Evolutionary conservation across 2,329 filamentous ascomycete species (phyloP), one percentile per base, ranked within the genome.

Genomic region (Lecanicillium sp.): DNA sequence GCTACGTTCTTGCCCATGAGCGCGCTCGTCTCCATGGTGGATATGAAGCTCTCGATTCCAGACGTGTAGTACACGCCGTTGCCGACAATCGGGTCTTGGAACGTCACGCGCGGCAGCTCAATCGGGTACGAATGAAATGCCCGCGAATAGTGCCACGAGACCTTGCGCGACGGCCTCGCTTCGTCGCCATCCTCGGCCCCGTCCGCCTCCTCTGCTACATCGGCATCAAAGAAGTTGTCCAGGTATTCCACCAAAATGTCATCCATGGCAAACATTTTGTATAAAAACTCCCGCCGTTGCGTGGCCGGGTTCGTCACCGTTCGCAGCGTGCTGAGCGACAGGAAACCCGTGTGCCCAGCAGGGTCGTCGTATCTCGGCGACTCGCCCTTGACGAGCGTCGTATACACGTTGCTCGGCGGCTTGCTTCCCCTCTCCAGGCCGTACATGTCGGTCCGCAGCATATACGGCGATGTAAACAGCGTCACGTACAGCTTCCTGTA

Each of bases 21-120:
- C 2, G 87, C 84, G 57, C 81, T 95, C 6, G 92, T 96, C 68
- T 98, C 92, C 92, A 98, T 97, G 0, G 88, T 95, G 9, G 84
- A 92, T 49, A 97, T 94, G 57, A 98, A 96, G 49, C 83, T 83
- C 63, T 97, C 90, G 31, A 97, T 94, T 3, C 77, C 79, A 10
- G 77, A 79, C 0, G 79, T 83, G 55, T 84, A 84, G 60, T 79
- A 92, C 12, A 90, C 52, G 0, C 77, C 76, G 6, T 72, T 60
- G 5, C 77, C 79, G 3, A 96, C 57, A 45, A 81, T 66, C 3
- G 82, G 76, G 44, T 92, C 83, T 49, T 96, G 87, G 58, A 97
- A 98, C 0, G 84, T 89, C 1, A 88, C 79, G 1, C 88, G 75
- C 0, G 90, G 90, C n/a, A 80, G 76, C 49, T 87, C 77, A 46